Evolutionary conservation across 2,329 filamentous ascomycete species (phyloP).

Genomic region (Talaromyces sp.): DNA sequence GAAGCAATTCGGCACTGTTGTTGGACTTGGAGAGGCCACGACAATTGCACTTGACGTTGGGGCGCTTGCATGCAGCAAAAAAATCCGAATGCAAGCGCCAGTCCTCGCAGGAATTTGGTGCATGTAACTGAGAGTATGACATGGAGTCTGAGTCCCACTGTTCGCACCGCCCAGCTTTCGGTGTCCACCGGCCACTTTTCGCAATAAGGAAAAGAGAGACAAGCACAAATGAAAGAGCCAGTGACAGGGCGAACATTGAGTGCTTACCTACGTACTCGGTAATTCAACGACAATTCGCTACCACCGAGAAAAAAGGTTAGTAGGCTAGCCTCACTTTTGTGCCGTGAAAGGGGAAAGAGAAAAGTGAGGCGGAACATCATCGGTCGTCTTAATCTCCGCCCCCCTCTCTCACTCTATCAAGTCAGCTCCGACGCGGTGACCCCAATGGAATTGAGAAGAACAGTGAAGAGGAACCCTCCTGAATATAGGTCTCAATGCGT

Average conservation of each 20-base stretch:
- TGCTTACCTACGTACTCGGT: conserved; percentile 7
- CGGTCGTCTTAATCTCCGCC: conserved; percentile 16
- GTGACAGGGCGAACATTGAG: neutral
- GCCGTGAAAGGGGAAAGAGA: conserved; percentile 7
- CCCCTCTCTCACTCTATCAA: neutral
- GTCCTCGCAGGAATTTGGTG: neutral
- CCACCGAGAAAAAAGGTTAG: conserved; percentile 1
- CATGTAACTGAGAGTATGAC: conserved; percentile 2
- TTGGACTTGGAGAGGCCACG: conserved; percentile 8
- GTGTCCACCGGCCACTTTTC: neutral
- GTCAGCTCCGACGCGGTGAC: conserved; percentile 3
- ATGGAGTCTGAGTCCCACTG: conserved; percentile 14
- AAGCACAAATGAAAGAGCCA: neutral
- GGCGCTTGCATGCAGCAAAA: conserved; percentile 13
- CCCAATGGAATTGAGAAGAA: conserved; percentile 6
- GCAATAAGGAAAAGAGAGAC: conserved; percentile 1
- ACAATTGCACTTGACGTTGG: conserved; percentile 13
- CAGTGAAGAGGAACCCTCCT: neutral
- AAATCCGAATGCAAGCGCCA: conserved; percentile 4
- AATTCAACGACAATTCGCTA: conserved; percentile 7
- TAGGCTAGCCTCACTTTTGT: conserved; percentile 19
- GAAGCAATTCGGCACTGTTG: neutral
- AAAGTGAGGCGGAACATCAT: conserved; percentile 18
- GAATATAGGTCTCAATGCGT: neutral
- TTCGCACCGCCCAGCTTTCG: neutral